Evolutionary conservation across 345 rosid genomes (phyloP).

Genomic region (Salix udensis): DNA sequence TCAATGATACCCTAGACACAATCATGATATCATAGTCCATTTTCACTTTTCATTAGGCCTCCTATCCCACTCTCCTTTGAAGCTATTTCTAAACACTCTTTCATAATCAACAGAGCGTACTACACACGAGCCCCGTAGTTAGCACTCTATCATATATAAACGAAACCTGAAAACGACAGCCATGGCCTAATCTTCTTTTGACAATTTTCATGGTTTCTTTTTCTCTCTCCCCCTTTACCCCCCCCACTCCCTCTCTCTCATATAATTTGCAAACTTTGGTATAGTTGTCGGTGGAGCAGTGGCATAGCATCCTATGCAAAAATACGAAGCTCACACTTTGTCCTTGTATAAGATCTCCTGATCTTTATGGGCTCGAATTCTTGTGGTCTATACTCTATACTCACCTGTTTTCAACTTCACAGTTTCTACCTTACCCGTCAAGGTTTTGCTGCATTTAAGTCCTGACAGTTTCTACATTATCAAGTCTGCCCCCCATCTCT

Average conservation of each 20-base stretch:
- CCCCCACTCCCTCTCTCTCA: not conserved
- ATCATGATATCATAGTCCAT: not conserved
- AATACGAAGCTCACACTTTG: not conserved
- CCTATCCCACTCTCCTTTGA: not conserved
- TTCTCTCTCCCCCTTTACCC: not conserved
- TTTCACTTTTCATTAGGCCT: not conserved
- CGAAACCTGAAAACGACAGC: constrained; percentile 8
- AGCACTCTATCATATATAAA: not conserved
- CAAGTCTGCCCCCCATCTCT: not conserved
- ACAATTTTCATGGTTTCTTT: not conserved
- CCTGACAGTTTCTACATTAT: not conserved
- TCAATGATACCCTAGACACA: no score
- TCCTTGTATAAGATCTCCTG: not conserved
- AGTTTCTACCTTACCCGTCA: not conserved
- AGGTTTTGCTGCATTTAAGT: not conserved
- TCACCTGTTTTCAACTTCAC: not conserved
- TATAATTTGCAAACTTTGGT: not conserved
- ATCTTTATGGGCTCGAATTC: not conserved
- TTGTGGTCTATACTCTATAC: not conserved
- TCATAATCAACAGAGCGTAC: not conserved
- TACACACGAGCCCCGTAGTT: not conserved
- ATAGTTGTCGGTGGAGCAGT: constrained; percentile 22
- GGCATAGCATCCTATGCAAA: constrained; percentile 18
- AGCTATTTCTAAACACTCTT: not conserved
- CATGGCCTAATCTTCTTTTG: no score